Evolutionary conservation across 176 grass and related monocot genomes (phyloP), one percentile per base, ranked within the genome.

Genomic region (Carex parvula): DNA sequence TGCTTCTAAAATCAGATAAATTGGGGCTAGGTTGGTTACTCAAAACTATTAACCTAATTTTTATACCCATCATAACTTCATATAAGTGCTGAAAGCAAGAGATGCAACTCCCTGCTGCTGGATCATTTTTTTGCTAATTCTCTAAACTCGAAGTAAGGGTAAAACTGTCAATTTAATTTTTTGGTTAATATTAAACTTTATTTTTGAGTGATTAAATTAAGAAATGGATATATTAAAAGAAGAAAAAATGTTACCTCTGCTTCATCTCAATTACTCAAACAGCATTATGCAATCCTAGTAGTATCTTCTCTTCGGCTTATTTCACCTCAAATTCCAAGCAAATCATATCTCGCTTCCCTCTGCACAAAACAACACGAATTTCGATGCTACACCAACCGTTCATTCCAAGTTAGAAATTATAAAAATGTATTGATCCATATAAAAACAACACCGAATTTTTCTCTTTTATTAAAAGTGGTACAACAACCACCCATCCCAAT

Each of bases 391-490:
- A 24, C 61, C 20, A 64, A 64, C 61, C 22, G 10, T 26, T 30
- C 9, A 24, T 26, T 64, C 2, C 61, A 24, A 64, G 20, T 64
- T 26, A 64, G 46, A 64, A 64, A 13, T 50, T 50, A 50, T 50
- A 50, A 11, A 46, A 50, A 11, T 50, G 9, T 50, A 50, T 50
- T 50, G 46, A 50, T 50, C n/a, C 20, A 11, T 62, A 62, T 8
- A 62, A 62, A 62, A 24, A 62, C 20, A 62, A 62, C 60, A 62
- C 8, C 0, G 8, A 62, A 64, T 30, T 84, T 72, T 33, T 76
- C 50, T 90, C 79, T 81, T 18, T 73, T 86, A 93, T 50, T 50
- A 50, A 11, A 50, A 50, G 46, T 50, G 84, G 76, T 90, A 90
- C 88, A 90, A 33, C 20, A 24, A 62, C 20, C 20, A 44, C 68